phyloP scores from a whole-genome alignment of 805 yeast species.

The Pichia exigua region DNA sequence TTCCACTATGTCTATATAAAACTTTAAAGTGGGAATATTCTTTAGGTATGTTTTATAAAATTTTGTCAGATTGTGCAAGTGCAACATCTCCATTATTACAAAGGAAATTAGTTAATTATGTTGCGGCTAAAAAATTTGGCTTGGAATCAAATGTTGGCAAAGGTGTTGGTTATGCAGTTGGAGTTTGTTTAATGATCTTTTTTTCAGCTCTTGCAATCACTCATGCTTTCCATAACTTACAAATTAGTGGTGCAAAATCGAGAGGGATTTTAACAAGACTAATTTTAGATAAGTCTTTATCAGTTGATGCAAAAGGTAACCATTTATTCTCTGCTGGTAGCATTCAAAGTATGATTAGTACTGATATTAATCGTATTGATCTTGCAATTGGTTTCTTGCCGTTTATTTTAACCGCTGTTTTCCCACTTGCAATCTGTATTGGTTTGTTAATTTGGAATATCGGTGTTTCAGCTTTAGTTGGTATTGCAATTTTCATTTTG shows the following conservation, averaged over 20 bases:
- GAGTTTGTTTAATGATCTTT: conserved; percentile 52
- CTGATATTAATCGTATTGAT: conserved; percentile 76
- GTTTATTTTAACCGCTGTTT: conserved; percentile 53
- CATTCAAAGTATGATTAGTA: conserved; percentile 69
- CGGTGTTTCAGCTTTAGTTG: conserved; percentile 69
- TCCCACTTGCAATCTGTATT: conserved; percentile 52
- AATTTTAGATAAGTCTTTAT: conserved; percentile 57
- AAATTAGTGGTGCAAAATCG: conserved; percentile 59
- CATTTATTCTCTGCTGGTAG: conserved; percentile 62
- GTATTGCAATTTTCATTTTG: conserved; percentile 49
- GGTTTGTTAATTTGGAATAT: conserved; percentile 61
- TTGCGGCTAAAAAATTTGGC: conserved; percentile 41
- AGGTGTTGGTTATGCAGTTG: conserved; percentile 75
- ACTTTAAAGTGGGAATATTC: conserved; percentile 44
- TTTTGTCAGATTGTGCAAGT: conserved; percentile 36
- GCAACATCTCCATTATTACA: conserved; percentile 62
- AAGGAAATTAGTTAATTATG: conserved; percentile 54
- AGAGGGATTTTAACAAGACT: conserved; percentile 65
- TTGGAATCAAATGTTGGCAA: conserved; percentile 37
- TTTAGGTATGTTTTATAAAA: conserved; percentile 33
- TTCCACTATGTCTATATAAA: conserved; percentile 35
- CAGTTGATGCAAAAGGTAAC: conserved; percentile 50
- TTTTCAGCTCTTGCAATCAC: conserved; percentile 42
- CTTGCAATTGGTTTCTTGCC: conserved; percentile 65
- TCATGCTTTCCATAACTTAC: conserved; percentile 54